Conservation (phyloP, 2,329 filamentous ascomycete genomes). For the Intubia oerlemansii region DNA sequence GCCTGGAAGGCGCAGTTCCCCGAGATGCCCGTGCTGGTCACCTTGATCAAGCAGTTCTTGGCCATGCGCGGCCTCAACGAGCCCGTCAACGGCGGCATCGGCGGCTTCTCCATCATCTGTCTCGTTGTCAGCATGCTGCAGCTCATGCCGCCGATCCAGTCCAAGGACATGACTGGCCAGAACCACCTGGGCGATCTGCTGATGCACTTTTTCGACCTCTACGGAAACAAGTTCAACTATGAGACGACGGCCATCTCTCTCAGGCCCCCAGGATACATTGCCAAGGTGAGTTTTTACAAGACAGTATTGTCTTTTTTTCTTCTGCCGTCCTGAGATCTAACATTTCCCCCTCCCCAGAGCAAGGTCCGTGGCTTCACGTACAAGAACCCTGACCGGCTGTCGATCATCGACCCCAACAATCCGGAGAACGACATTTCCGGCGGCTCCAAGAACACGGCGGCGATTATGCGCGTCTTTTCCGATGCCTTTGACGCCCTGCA, state of each 20-base stretch:
- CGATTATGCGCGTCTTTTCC: conserved; percentile 50
- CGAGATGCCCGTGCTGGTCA: conserved; percentile 67
- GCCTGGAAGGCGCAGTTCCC: conserved; percentile 64
- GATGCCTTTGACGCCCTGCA: conserved; percentile 37
- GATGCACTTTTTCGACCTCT: conserved; percentile 75
- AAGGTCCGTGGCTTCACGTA: conserved; percentile 26
- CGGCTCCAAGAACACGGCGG: conserved; percentile 48
- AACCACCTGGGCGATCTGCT: conserved; percentile 62
- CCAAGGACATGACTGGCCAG: conserved; percentile 31
- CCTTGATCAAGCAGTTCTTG: conserved; percentile 80
- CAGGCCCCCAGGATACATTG: conserved; percentile 50
- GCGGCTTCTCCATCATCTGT: conserved; percentile 87
- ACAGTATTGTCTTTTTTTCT: not conserved
- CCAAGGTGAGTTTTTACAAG: conserved; percentile 35
- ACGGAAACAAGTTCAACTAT: conserved; percentile 64
- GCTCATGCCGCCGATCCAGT: conserved; percentile 50
- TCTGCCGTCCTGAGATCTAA: conserved; percentile 1
- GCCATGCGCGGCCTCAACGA: conserved; percentile 82
- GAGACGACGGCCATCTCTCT: conserved; percentile 51
- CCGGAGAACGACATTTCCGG: conserved; percentile 73
- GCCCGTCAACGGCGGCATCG: conserved; percentile 74
- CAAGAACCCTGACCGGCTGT: conserved; percentile 45
- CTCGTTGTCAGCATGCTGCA: conserved; percentile 79
- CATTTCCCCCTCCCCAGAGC: conserved; percentile 14
- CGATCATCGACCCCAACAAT: conserved; percentile 84